Percentiles rank a stretch among this genome's conserved stretches.
phyloP scores from a whole-genome alignment of 192 early-diverging fungal genomes.

The Lunasporangiospora selenospora region DNA sequence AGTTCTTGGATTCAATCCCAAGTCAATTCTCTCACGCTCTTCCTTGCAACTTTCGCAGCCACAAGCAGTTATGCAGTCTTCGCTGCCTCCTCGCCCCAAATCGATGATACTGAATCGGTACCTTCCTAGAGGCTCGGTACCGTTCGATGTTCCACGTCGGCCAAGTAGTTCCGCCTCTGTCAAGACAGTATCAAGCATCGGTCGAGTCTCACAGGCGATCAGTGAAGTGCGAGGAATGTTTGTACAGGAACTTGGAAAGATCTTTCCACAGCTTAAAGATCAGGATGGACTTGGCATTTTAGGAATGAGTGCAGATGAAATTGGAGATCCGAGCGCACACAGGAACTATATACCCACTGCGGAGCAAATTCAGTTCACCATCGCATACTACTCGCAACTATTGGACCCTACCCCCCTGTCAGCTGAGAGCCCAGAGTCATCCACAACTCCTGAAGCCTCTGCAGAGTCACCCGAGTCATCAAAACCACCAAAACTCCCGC shows the following conservation, averaged over 20 bases:
- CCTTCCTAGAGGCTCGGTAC: slow-evolving; percentile 13
- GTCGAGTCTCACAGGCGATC: slow-evolving; percentile 43
- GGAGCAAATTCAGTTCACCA: slow-evolving; percentile 44
- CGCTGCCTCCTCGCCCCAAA: slow-evolving; percentile 39
- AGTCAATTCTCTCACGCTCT: slow-evolving; percentile 28
- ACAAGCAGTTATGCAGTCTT: slow-evolving; percentile 8
- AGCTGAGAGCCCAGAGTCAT: background rate
- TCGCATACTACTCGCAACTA: slow-evolving; percentile 39
- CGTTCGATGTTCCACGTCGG: slow-evolving; percentile 26
- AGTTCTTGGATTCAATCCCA: slow-evolving; percentile 20
- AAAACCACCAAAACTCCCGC: background rate
- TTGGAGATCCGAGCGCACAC: slow-evolving; percentile 2
- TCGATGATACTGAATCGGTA: slow-evolving; percentile 37
- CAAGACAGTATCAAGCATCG: slow-evolving; percentile 27
- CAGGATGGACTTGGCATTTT: slow-evolving; percentile 47
- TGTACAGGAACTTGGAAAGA: slow-evolving; percentile 48
- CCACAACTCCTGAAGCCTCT: background rate
- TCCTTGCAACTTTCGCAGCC: slow-evolving; percentile 33
- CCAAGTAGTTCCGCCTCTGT: slow-evolving; percentile 12
- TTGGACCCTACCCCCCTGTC: slow-evolving; percentile 12
- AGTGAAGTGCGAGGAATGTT: slow-evolving; percentile 48
- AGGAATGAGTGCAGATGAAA: slow-evolving; percentile 31
- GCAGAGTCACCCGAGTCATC: background rate
- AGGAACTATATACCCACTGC: slow-evolving; percentile 44
- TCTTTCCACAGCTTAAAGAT: slow-evolving; percentile 49